Evolutionary conservation across 345 rosid species (phyloP), one percentile per base, ranked within the genome.

Genomic region (Orychophragmus violaceus): DNA sequence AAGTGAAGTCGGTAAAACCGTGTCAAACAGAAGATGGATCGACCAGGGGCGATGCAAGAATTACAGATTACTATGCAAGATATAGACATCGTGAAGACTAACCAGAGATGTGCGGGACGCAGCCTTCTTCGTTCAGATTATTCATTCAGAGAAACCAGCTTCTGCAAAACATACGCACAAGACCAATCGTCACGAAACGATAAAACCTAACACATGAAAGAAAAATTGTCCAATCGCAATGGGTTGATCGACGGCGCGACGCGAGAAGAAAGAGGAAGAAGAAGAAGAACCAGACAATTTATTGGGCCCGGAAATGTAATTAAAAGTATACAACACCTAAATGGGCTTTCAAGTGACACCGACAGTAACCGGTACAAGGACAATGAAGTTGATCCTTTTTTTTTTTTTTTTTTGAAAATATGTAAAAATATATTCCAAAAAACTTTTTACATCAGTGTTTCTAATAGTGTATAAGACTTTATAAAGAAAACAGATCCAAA

Each of bases 361-460:
- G 93, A 88, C 24, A 82, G 91, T 67, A 84, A 82, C 56, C 80
- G 81, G 57, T 83, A 65, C 51, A 88, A 82, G 76, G 95, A 90
- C 51, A 95, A 83, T 42, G 65, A 39, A 52, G 65, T 60, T 18
- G 91, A 90, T 56, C 72, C 35, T 30, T 30, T 30, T 11, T n/a
- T n/a, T n/a, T n/a, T n/a, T n/a, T n/a, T n/a, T n/a, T n/a, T n/a
- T n/a, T n/a, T n/a, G n/a, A n/a, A n/a, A n/a, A n/a, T n/a, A n/a
- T n/a, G n/a, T n/a, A n/a, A n/a, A n/a, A n/a, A n/a, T n/a, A n/a
- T n/a, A n/a, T n/a, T n/a, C n/a, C n/a, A n/a, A n/a, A n/a, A n/a
- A n/a, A n/a, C n/a, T n/a, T n/a, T n/a, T n/a, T n/a, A n/a, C n/a
- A n/a, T n/a, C n/a, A n/a, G n/a, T n/a, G n/a, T n/a, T n/a, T n/a